Conservation (phyloP, 2,329 filamentous ascomycete genomes). For the Grosmannia huntii region DNA sequence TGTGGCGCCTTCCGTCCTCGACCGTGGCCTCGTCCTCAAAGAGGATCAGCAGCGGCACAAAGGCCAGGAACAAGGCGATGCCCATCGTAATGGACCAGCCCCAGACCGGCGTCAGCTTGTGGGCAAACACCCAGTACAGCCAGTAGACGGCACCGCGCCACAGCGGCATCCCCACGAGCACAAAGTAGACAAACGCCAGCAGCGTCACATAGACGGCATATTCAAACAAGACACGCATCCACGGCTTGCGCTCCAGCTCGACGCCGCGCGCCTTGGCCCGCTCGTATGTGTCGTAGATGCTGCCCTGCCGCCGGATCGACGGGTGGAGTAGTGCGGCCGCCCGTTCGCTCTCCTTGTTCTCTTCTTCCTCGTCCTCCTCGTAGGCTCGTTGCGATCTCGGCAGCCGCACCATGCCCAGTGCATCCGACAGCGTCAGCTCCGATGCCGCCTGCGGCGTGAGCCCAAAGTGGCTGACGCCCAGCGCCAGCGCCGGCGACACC, state of each 20-base stretch:
- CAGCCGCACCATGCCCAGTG: background rate
- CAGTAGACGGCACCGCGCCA: slow-evolving; percentile 3
- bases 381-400: background rate
- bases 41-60: background rate
- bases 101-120: slow-evolving; percentile 1
- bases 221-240: slow-evolving; percentile 3
- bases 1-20: background rate
- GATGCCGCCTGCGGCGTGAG: background rate
- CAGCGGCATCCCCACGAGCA: slow-evolving; percentile 4
- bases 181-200: slow-evolving; percentile 2
- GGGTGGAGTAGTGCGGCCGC: background rate
- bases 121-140: slow-evolving; percentile 4
- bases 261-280: slow-evolving; percentile 5
- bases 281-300: slow-evolving; percentile 3
- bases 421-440: background rate
- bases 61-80: background rate
- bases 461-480: background rate
- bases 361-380: background rate
- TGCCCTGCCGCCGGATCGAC: background rate
- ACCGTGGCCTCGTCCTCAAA: background rate
- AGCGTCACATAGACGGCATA: background rate
- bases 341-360: no score
- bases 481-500: background rate
- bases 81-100: slow-evolving; percentile 4
- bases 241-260: slow-evolving; percentile 1